Base-by-base conservation (phyloP, 176 grass and related monocot species). In the Triticum turgidum region DNA sequence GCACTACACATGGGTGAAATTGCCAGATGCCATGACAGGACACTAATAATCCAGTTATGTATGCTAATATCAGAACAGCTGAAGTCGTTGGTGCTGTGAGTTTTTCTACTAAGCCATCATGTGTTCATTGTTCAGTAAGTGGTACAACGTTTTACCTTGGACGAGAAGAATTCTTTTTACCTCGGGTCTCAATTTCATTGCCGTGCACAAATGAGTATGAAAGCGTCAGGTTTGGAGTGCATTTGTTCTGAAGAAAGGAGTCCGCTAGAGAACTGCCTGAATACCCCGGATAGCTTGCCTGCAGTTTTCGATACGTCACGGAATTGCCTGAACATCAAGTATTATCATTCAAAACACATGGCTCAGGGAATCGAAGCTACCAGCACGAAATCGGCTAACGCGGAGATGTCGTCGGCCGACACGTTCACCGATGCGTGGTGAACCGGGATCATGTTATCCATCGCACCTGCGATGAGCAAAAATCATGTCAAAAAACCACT, bases 231-330 rank as follows among this genome's bases (percentile, higher is more conserved):
- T 87, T 84, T 14, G 84, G 84, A 32, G 24, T 30, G 47, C 91
- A 92, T 71, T 80, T 76, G 41, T 69, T 75, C 85, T 90, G 84
- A 80, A 92, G 84, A 83, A 92, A 86, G 41, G 51, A 62, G 29
- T 8, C 5, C 51, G 30, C 42, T 54, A 2, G 56, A 32, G 54
- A 54, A 58, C 6, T 5, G 24, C 9, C 7, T 22, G 61, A 56
- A 6, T 2, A 5, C 41, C 8, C 1, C 5, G 7, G 11, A 25
- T 20, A 37, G 20, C 7, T 33, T 21, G 49, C 82, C 90, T 91
- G 85, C 34, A 76, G 17, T 77, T 42, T 49, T 81, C 18, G 20
- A 89, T 33, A 78, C 51, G 44, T 72, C 62, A 89, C 6, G 44
- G 38, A 27, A 38, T 66, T 74, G 17, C 24, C 12, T 30, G 1